Conservation (phyloP, 768 basidiomycete genomes). For the Mycena chlorophos region DNA sequence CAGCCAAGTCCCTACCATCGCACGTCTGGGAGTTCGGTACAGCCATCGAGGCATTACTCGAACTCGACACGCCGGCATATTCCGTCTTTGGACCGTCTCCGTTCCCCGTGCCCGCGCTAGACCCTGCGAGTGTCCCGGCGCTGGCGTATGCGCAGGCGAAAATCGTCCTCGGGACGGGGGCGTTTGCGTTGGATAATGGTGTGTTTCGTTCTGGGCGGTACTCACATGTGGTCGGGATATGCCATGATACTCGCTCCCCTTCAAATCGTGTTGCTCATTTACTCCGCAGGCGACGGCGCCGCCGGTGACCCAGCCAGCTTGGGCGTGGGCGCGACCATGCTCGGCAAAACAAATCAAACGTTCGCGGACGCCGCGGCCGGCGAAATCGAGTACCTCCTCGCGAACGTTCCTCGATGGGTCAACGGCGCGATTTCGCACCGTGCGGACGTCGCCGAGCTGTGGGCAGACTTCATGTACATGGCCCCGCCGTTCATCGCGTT, state of each 20-base stretch:
- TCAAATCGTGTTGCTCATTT: too few relatives aligned
- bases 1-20: slow-evolving; percentile 26
- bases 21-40: slow-evolving; percentile 37
- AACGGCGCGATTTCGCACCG: slow-evolving; percentile 59
- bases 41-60: slow-evolving; percentile 30
- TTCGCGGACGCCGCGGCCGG: slow-evolving; percentile 39
- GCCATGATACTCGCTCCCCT: too few relatives aligned
- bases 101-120: slow-evolving; percentile 26
- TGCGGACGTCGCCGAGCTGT: slow-evolving; percentile 47
- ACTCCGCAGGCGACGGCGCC: slow-evolving; percentile 46
- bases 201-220: too few relatives aligned
- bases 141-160: slow-evolving; percentile 24
- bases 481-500: slow-evolving; percentile 53
- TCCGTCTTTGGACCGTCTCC: slow-evolving; percentile 31
- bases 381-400: slow-evolving; percentile 45
- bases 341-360: slow-evolving; percentile 39
- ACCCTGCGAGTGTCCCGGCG: slow-evolving; percentile 15
- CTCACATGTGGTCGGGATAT: too few relatives aligned
- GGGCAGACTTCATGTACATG: slow-evolving; percentile 56
- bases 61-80: slow-evolving; percentile 27
- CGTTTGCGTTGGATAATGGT: slow-evolving; percentile 10
- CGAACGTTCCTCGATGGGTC: slow-evolving; percentile 39
- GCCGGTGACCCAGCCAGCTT: slow-evolving; percentile 60
- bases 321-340: slow-evolving; percentile 43
- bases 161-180: slow-evolving; percentile 24